Conservation (phyloP, 352 stramenopile species). For the Phytophthora sp. region DNA sequence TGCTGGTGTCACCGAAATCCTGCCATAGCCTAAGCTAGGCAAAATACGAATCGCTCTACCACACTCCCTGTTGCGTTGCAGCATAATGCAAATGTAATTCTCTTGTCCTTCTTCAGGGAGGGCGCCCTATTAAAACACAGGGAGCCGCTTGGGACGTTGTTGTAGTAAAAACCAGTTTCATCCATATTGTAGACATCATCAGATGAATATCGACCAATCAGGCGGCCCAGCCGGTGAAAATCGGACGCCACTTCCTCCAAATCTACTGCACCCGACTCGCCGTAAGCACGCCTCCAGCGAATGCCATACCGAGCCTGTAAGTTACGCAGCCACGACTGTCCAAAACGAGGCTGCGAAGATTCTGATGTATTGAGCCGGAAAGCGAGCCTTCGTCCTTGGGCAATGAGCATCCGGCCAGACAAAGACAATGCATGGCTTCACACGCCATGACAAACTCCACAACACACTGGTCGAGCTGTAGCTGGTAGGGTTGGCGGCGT, state of each 20-base stretch:
- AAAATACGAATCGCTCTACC: too few relatives aligned
- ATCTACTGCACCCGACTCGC: background rate
- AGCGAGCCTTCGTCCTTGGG: background rate
- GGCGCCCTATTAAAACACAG: background rate
- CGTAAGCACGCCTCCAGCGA: background rate
- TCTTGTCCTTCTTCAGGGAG: background rate
- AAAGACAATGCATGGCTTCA: background rate
- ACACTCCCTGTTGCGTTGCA: too few relatives aligned
- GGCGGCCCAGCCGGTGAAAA: background rate
- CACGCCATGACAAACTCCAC: background rate
- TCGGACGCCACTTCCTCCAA: background rate
- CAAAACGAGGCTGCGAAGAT: background rate
- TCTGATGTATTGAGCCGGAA: background rate
- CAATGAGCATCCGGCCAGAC: background rate
- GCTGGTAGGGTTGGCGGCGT: background rate
- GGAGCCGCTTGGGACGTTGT: background rate
- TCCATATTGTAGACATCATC: background rate
- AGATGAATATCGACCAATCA: background rate
- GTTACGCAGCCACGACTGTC: background rate
- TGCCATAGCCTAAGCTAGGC: too few relatives aligned
- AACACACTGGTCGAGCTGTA: slow-evolving; percentile 4
- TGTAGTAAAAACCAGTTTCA: background rate
- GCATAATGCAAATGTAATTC: too few relatives aligned
- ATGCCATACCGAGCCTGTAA: slow-evolving; percentile 1
- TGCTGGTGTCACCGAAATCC: too few relatives aligned